Evolutionary conservation across 306 rosid genomes (phyloP).

Genomic region (Pyrus bretschneideri): DNA sequence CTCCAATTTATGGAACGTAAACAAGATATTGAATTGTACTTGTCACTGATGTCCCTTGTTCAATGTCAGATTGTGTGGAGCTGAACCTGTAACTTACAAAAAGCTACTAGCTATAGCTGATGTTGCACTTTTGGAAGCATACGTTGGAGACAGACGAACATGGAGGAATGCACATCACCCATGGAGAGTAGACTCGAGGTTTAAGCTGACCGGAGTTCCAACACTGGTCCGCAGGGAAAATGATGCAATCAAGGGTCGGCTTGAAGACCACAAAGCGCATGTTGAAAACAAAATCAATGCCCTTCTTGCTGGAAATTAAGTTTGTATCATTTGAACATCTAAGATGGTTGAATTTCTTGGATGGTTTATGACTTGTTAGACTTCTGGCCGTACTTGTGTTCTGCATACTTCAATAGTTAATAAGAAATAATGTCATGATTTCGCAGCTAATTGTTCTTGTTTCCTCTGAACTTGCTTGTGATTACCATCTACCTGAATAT

Average conservation of each 20-base stretch:
- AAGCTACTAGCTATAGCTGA: slow-evolving; percentile 56
- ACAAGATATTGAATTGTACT: neutral
- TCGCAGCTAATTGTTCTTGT: neutral
- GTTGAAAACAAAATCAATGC: slow-evolving; percentile 59
- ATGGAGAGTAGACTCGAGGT: slow-evolving; percentile 69
- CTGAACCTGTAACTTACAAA: slow-evolving; percentile 78
- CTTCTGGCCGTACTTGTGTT: neutral
- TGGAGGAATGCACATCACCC: slow-evolving; percentile 83
- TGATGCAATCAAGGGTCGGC: slow-evolving; percentile 54
- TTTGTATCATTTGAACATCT: neutral
- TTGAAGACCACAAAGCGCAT: slow-evolving; percentile 84
- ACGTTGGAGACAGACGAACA: slow-evolving; percentile 81
- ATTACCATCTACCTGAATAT: neutral
- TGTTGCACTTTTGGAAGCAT: slow-evolving; percentile 63
- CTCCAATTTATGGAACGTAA: neutral
- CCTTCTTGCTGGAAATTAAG: slow-evolving; percentile 47
- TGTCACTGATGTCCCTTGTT: neutral
- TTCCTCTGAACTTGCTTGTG: neutral
- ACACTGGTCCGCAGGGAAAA: slow-evolving; percentile 73
- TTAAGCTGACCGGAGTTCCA: slow-evolving; percentile 78
- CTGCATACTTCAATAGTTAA: neutral
- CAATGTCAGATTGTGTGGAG: slow-evolving; percentile 70
- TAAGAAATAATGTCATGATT: neutral
- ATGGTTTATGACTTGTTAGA: neutral
- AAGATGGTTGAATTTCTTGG: neutral